These are phyloP conservation scores for Nothophaeocryptopus gaeumannii DNA, from an alignment of 2,329 filamentous ascomycete species.

Conservation along the genomic window DNA sequence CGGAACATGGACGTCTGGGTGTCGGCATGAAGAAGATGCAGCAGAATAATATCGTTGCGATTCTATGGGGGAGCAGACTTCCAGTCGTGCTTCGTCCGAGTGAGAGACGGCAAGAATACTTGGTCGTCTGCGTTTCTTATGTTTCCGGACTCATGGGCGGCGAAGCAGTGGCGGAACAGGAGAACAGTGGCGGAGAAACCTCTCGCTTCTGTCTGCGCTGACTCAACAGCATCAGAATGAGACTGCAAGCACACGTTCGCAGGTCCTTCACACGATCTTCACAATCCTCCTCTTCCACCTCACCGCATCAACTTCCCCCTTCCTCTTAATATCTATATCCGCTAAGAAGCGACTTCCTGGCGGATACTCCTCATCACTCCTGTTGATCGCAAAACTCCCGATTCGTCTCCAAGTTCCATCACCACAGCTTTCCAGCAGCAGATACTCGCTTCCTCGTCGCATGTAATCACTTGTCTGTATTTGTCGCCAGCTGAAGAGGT, in stretches of 20 bases:
- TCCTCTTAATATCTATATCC: neutral
- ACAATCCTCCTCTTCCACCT: neutral
- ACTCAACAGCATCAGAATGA: no score
- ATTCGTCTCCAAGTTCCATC: neutral
- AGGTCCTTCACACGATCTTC: neutral
- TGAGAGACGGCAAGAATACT: neutral
- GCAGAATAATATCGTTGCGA: neutral
- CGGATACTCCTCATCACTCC: neutral
- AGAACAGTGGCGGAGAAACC: no score
- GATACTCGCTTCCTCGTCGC: neutral
- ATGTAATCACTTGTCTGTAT: neutral
- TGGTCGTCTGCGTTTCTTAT: no score
- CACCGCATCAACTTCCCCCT: neutral
- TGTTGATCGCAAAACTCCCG: neutral
- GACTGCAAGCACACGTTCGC: no score
- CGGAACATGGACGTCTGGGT: neutral
- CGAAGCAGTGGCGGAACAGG: no score
- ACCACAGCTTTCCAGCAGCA: conserved; percentile 13
- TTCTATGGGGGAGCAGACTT: neutral
- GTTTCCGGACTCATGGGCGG: no score
- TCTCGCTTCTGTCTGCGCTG: no score
- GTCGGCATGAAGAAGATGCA: neutral
- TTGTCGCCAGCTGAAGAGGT: neutral
- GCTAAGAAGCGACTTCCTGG: neutral
- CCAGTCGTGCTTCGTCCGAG: neutral